Evolutionary conservation across 2,329 filamentous ascomycete species (phyloP).

Genomic region (Diaporthe australafricana): DNA sequence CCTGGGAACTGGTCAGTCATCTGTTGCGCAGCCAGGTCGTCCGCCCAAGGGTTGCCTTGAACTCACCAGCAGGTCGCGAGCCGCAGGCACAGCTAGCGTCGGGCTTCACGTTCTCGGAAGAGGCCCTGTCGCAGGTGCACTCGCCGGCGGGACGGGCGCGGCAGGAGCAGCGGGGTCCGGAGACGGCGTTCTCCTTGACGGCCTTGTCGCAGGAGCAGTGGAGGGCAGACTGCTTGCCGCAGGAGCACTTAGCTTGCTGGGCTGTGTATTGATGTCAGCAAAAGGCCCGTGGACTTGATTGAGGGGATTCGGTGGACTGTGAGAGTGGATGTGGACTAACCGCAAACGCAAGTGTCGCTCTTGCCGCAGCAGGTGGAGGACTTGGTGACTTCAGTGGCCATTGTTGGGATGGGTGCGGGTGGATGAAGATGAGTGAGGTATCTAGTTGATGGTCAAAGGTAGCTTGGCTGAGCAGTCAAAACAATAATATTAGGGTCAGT

Average conservation of each 20-base stretch:
- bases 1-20: constrained; percentile 51
- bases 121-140: constrained; percentile 83
- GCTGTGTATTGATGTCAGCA: constrained; percentile 52
- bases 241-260: constrained; percentile 82
- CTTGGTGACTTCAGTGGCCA: constrained; percentile 48
- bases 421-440: constrained; percentile 3
- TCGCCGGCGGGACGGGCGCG: constrained; percentile 81
- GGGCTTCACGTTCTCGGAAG: constrained; percentile 74
- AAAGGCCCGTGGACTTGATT: no score
- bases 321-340: constrained; percentile 54
- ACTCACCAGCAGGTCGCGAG: constrained; percentile 75
- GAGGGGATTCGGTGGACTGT: background rate
- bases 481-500: background rate
- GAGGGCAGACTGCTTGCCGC: constrained; percentile 87
- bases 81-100: constrained; percentile 80
- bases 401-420: constrained; percentile 40
- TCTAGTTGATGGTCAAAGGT: background rate
- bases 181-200: constrained; percentile 76
- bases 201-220: constrained; percentile 89
- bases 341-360: constrained; percentile 66
- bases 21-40: background rate
- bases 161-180: constrained; percentile 85
- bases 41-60: background rate
- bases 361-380: constrained; percentile 68
- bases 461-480: background rate